A percentile compares a stretch with the other conserved stretches of the same genome.
Evolutionary conservation across 108 stramenopile species (phyloP).

Genomic region (Nannochloropsis oceanica): DNA sequence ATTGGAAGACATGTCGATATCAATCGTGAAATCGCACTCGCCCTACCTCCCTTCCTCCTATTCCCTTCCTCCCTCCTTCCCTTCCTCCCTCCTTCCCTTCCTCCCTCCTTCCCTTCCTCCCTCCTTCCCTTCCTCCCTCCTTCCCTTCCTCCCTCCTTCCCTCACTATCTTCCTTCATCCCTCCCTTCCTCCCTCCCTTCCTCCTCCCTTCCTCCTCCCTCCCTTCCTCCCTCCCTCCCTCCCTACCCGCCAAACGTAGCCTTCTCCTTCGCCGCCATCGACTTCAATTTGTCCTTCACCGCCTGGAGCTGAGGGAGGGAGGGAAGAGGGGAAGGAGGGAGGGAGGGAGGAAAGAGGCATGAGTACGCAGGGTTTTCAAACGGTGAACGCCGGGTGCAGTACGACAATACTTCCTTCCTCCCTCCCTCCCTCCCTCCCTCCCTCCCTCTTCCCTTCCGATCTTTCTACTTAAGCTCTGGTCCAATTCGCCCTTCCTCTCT

Average conservation of each 20-base stretch:
- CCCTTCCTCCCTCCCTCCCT: background rate
- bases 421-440: background rate
- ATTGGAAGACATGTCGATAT: too few species aligned
- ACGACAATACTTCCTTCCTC: background rate
- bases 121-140: background rate
- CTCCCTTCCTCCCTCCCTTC: background rate
- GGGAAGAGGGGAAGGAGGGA: background rate
- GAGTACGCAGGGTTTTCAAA: background rate
- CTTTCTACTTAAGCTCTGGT: background rate
- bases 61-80: too few species aligned
- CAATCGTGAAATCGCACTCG: too few species aligned
- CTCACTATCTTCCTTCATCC: background rate
- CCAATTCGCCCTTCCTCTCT: background rate
- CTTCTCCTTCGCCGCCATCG: slow-evolving; percentile 59
- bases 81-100: background rate
- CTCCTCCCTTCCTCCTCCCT: background rate
- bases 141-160: background rate
- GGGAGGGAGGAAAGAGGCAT: background rate
- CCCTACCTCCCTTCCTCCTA: too few species aligned
- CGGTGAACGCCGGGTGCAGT: too few species aligned
- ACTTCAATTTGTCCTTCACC: slow-evolving; percentile 40
- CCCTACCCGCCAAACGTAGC: slow-evolving; percentile 57
- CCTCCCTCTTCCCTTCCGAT: background rate
- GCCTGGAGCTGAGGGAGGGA: background rate
- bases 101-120: background rate